Evolutionary conservation across 2,329 filamentous ascomycete species (phyloP).

Genomic region (Diaporthe nobilis): DNA sequence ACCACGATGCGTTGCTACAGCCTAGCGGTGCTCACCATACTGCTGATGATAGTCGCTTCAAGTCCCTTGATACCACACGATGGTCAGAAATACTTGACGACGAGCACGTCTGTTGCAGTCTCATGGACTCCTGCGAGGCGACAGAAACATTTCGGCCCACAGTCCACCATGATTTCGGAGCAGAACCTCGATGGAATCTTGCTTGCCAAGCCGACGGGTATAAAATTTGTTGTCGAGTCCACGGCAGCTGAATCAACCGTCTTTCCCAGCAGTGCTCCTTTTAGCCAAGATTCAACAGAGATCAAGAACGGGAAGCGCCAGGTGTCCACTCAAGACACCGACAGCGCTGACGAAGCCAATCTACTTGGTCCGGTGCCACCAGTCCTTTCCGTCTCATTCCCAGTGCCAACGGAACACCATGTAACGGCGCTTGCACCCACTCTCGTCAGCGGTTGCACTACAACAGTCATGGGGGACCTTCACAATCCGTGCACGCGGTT

Average conservation of each 20-base stretch:
- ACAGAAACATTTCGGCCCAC: background rate
- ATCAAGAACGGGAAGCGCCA: background rate
- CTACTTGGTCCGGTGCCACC: background rate
- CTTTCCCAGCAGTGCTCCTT: background rate
- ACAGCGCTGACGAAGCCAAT: background rate
- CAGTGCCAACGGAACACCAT: background rate
- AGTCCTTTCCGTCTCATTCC: background rate
- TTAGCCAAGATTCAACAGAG: background rate
- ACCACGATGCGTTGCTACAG: background rate
- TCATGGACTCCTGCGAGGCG: background rate
- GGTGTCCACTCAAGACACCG: background rate
- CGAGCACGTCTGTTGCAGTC: background rate
- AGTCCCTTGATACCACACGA: background rate
- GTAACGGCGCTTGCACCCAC: background rate
- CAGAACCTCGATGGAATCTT: background rate
- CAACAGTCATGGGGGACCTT: constrained; percentile 46
- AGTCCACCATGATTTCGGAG: background rate
- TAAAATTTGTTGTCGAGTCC: background rate
- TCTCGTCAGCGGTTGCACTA: constrained; percentile 44
- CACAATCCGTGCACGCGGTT: constrained; percentile 49
- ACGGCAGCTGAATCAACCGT: background rate
- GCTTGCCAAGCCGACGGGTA: background rate
- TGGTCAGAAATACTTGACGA: background rate
- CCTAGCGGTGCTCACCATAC: background rate
- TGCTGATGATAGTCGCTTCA: background rate